Evolutionary conservation across 2,329 filamentous ascomycete genomes (phyloP).

Genomic region (Aspergillus pseudoviridinutans): DNA sequence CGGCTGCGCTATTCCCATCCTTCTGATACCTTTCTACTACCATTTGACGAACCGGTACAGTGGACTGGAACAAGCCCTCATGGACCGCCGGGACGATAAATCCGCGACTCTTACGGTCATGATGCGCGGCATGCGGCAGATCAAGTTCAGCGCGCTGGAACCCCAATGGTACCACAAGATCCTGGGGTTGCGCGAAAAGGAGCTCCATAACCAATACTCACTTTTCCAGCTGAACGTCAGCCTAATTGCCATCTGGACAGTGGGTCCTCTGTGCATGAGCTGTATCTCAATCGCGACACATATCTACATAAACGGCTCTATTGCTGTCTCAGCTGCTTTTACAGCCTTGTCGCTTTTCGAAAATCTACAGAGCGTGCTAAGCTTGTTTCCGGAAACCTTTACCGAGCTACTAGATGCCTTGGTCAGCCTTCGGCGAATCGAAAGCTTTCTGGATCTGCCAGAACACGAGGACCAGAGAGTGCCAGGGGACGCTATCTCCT

Average conservation of each 20-base stretch:
- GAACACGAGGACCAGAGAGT: constrained; percentile 55
- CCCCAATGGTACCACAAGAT: constrained; percentile 69
- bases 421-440: constrained; percentile 64
- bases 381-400: constrained; percentile 66
- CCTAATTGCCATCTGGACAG: constrained; percentile 64
- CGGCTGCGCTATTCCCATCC: constrained; percentile 60
- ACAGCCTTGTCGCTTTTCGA: constrained; percentile 68
- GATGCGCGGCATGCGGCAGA: constrained; percentile 71
- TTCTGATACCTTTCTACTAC: constrained; percentile 65
- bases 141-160: constrained; percentile 76
- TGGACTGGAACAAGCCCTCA: constrained; percentile 63
- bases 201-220: constrained; percentile 64
- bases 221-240: constrained; percentile 60
- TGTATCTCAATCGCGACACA: constrained; percentile 66
- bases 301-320: constrained; percentile 54
- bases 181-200: constrained; percentile 57
- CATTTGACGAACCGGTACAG: constrained; percentile 63
- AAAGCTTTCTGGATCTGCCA: constrained; percentile 48
- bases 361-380: constrained; percentile 63
- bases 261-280: constrained; percentile 67
- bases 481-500: constrained; percentile 52
- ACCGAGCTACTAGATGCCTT: constrained; percentile 64
- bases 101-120: constrained; percentile 70
- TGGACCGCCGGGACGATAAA: constrained; percentile 71
- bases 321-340: constrained; percentile 70